Conservation (phyloP, 2,329 filamentous ascomycete species). For the Setomelanomma holmii region DNA sequence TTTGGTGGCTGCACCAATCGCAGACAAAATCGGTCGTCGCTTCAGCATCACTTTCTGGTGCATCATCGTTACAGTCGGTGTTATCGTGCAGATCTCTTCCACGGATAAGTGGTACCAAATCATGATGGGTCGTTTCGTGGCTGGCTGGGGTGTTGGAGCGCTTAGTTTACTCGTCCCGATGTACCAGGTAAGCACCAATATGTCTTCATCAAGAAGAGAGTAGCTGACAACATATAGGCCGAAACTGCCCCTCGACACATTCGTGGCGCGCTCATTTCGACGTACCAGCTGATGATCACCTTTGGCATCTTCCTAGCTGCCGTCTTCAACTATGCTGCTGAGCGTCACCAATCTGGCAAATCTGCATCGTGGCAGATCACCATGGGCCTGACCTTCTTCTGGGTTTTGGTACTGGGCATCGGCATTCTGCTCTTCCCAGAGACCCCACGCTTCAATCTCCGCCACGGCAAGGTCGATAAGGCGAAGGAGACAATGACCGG, state of each 20-base stretch:
- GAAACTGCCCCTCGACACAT: constrained; percentile 70
- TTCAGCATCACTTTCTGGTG: constrained; percentile 66
- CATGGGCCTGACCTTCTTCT: constrained; percentile 63
- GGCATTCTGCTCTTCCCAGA: constrained; percentile 63
- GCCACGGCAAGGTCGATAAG: constrained; percentile 58
- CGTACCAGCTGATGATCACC: constrained; percentile 73
- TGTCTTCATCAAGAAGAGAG: background rate
- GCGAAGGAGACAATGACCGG: constrained; percentile 59
- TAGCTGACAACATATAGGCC: constrained; percentile 37
- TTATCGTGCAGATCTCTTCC: constrained; percentile 69
- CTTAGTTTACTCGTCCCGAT: constrained; percentile 64
- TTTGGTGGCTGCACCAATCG: constrained; percentile 63
- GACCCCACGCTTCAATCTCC: constrained; percentile 63
- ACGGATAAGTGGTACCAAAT: constrained; percentile 66
- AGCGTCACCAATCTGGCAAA: constrained; percentile 49
- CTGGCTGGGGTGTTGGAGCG: constrained; percentile 69
- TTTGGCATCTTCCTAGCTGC: constrained; percentile 65
- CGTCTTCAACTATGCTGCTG: constrained; percentile 66
- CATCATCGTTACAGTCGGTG: constrained; percentile 68
- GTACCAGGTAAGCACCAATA: constrained; percentile 58
- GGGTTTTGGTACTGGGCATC: constrained; percentile 58
- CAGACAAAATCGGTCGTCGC: constrained; percentile 67
- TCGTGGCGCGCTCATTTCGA: constrained; percentile 66
- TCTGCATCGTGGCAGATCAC: constrained; percentile 69
- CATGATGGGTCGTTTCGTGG: constrained; percentile 66